Evolutionary conservation across 2,329 filamentous ascomycete species (phyloP).

Genomic region (Oidium heveae): DNA sequence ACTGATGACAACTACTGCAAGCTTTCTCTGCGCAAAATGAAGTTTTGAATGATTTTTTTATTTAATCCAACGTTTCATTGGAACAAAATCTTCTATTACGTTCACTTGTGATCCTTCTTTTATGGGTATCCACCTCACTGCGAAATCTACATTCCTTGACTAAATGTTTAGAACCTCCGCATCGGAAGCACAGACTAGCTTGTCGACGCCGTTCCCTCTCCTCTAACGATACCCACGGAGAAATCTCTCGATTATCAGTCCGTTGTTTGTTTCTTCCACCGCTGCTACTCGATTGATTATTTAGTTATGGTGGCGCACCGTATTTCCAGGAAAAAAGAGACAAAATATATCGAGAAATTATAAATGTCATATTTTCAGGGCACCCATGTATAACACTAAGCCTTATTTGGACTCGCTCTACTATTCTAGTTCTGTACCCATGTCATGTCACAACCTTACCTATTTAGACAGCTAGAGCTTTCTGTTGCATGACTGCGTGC

Average conservation of each 20-base stretch:
- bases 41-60: background rate
- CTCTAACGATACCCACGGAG: background rate
- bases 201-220: background rate
- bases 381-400: too few relatives aligned
- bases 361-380: too few relatives aligned
- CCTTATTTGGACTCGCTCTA: too few relatives aligned
- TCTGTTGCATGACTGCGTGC: too few relatives aligned
- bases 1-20: background rate
- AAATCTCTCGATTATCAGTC: background rate
- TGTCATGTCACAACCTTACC: too few relatives aligned
- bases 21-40: background rate
- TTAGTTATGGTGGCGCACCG: too few relatives aligned
- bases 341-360: too few relatives aligned
- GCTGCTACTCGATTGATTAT: background rate
- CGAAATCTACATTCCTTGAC: background rate
- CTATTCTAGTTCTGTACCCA: too few relatives aligned
- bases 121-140: background rate
- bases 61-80: background rate
- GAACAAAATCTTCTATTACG: background rate
- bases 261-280: background rate
- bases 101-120: background rate
- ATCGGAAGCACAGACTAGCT: background rate
- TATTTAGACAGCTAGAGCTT: too few relatives aligned
- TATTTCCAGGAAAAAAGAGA: too few relatives aligned
- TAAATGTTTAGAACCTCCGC: background rate